Evolutionary conservation across 805 yeast species (phyloP).

Genomic region (Ogataea chonburiensis): DNA sequence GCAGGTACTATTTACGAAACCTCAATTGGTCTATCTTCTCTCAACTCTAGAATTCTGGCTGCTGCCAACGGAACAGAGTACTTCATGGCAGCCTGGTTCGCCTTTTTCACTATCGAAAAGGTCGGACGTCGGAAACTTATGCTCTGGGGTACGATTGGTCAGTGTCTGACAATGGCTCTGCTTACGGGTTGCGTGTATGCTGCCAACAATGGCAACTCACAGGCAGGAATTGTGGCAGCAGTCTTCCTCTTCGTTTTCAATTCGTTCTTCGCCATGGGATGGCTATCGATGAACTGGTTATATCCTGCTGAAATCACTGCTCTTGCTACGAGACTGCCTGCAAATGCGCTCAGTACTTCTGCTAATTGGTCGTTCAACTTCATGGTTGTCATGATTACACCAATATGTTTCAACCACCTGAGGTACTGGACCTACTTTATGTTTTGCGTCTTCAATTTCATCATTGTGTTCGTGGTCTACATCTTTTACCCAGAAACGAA

Average conservation of each 20-base stretch:
- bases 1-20: constrained; percentile 54
- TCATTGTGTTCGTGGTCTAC: constrained; percentile 42
- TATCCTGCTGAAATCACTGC: constrained; percentile 60
- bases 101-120: constrained; percentile 45
- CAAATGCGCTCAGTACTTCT: constrained; percentile 52
- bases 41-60: constrained; percentile 39
- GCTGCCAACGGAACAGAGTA: constrained; percentile 23
- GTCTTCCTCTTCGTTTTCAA: constrained; percentile 46
- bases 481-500: constrained; percentile 47
- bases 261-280: constrained; percentile 47
- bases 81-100: constrained; percentile 36
- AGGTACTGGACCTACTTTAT: constrained; percentile 42
- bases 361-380: constrained; percentile 60
- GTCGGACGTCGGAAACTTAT: constrained; percentile 42
- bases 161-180: constrained; percentile 43
- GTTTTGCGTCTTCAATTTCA: constrained; percentile 43
- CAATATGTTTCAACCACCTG: constrained; percentile 40
- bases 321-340: constrained; percentile 47
- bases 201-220: constrained; percentile 24
- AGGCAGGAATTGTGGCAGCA: constrained; percentile 45
- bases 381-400: constrained; percentile 54
- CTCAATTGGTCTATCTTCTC: constrained; percentile 44
- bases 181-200: constrained; percentile 40
- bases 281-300: constrained; percentile 50
- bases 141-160: constrained; percentile 36